Evolutionary conservation across 805 yeast genomes (phyloP).

Genomic region (Metschnikowia baotianmanensis): DNA sequence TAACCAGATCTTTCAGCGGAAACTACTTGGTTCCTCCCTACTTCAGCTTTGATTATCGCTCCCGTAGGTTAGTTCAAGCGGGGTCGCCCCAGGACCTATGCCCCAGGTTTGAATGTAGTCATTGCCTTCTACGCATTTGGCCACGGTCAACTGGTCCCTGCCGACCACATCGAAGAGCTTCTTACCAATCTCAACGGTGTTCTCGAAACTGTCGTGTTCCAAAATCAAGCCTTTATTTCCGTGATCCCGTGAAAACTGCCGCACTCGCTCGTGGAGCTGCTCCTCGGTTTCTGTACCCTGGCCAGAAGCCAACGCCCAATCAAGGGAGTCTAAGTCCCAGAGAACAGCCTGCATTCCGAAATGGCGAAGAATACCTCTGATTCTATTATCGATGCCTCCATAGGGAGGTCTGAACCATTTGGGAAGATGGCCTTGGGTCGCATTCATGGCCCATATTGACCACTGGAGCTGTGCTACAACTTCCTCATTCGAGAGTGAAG

Average conservation of each 20-base stretch:
- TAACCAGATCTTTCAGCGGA: too few relatives aligned
- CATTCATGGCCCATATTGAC: constrained; percentile 98
- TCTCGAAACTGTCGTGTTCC: constrained; percentile 76
- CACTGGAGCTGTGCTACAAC: constrained; percentile 88
- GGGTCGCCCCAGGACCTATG: constrained; percentile 2
- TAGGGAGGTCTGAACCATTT: constrained; percentile 96
- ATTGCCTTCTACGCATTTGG: constrained; percentile 69
- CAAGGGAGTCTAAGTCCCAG: constrained; percentile 91
- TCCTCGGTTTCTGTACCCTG: constrained; percentile 49
- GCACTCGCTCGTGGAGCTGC: constrained; percentile 56
- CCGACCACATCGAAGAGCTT: constrained; percentile 48
- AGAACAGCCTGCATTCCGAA: constrained; percentile 85
- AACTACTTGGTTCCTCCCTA: too few relatives aligned
- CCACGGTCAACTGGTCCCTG: constrained; percentile 65
- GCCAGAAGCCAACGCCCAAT: constrained; percentile 61
- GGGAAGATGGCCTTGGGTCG: constrained; percentile 83
- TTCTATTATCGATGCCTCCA: constrained; percentile 89
- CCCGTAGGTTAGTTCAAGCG: neutral
- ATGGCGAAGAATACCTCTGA: constrained; percentile 72
- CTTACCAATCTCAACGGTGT: constrained; percentile 68
- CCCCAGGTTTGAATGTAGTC: constrained; percentile 51
- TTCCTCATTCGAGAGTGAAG: constrained; percentile 72
- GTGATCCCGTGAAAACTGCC: constrained; percentile 43
- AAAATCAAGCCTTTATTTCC: constrained; percentile 61
- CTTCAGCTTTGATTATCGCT: too few relatives aligned